Evolutionary conservation across 2,329 filamentous ascomycete species (phyloP).

Genomic region (Aspergillus thermomutatus): DNA sequence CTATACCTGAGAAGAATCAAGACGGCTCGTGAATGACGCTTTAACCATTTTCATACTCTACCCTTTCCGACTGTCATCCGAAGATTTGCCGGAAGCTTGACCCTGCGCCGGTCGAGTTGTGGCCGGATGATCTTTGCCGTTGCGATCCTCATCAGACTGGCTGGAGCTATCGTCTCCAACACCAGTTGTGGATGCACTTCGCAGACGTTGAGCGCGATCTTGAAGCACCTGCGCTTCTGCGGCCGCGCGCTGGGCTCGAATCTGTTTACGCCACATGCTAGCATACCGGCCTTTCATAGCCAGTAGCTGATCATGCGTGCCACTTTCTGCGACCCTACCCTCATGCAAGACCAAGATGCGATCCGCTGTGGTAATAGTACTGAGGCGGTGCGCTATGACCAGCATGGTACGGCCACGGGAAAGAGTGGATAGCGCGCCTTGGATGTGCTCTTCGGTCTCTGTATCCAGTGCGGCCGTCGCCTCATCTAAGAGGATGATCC

Average conservation of each 20-base stretch:
- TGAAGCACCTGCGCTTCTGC: slow-evolving; percentile 53
- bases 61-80: slow-evolving; percentile 5
- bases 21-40: slow-evolving; percentile 28
- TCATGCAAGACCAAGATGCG: slow-evolving; percentile 76
- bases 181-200: slow-evolving; percentile 38
- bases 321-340: slow-evolving; percentile 73
- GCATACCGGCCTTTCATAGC: slow-evolving; percentile 69
- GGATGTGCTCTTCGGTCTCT: slow-evolving; percentile 90
- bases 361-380: slow-evolving; percentile 80
- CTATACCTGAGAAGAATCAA: slow-evolving; percentile 18
- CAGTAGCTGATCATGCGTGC: slow-evolving; percentile 75
- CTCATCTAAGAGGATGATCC: slow-evolving; percentile 90
- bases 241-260: slow-evolving; percentile 68
- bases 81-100: slow-evolving; percentile 55
- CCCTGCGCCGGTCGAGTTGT: slow-evolving; percentile 13
- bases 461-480: slow-evolving; percentile 89
- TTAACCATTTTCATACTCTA: neutral
- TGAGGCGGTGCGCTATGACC: slow-evolving; percentile 88
- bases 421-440: slow-evolving; percentile 76
- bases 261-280: slow-evolving; percentile 88
- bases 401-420: slow-evolving; percentile 85
- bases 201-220: slow-evolving; percentile 41
- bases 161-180: slow-evolving; percentile 46
- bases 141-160: slow-evolving; percentile 47
- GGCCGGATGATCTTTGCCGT: slow-evolving; percentile 17